phyloP scores from a whole-genome alignment of 148 eudicot genomes.

The Rhododendron vialii region DNA sequence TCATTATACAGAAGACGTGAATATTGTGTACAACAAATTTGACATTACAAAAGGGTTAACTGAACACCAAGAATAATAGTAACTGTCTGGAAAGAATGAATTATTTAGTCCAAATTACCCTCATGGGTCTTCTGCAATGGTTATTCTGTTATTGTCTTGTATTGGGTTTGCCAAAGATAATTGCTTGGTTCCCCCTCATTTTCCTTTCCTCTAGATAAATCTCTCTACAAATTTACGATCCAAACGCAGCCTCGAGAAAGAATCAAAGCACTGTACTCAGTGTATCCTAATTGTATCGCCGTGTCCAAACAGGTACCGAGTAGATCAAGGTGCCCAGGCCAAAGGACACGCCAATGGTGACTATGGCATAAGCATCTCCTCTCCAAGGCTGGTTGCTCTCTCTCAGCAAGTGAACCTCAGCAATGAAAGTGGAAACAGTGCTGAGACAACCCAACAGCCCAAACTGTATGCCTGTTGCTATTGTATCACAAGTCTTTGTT shows the following conservation, averaged over 20 bases:
- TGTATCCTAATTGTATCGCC: slow-evolving; percentile 29
- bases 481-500: slow-evolving; percentile 38
- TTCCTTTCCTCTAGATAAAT: not conserved
- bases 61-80: not conserved
- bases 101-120: not conserved
- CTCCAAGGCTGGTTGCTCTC: slow-evolving; percentile 61
- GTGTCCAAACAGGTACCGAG: slow-evolving; percentile 71
- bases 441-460: slow-evolving; percentile 83
- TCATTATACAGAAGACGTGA: not conserved
- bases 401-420: slow-evolving; percentile 70
- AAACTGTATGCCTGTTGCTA: slow-evolving; percentile 62
- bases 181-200: not conserved
- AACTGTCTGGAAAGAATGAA: not conserved
- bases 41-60: not conserved
- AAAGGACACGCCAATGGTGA: slow-evolving; percentile 55
- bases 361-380: slow-evolving; percentile 64
- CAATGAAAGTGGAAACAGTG: slow-evolving; percentile 91
- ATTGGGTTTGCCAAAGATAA: not conserved
- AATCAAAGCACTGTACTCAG: not conserved
- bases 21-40: not conserved
- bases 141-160: not conserved
- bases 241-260: not conserved
- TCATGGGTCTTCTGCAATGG: not conserved
- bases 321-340: slow-evolving; percentile 70
- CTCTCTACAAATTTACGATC: not conserved